These are phyloP conservation scores for Candida berthetii DNA, from an alignment of 805 yeast species.

Conservation along the genomic window DNA sequence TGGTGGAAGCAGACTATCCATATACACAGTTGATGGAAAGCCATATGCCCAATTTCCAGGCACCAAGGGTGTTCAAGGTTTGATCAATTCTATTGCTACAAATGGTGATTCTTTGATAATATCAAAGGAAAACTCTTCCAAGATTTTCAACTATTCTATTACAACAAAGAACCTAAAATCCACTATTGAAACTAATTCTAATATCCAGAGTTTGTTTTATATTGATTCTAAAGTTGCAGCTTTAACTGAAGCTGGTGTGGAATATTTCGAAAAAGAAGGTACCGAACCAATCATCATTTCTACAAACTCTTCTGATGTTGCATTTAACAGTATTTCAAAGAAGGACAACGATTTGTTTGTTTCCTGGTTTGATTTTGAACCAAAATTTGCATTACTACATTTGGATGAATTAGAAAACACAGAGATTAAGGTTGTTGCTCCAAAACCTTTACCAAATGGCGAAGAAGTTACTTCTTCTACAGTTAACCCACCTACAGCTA, in stretches of 20 bases:
- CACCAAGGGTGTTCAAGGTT: background rate
- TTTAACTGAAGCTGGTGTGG: constrained; percentile 25
- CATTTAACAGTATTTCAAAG: constrained; percentile 19
- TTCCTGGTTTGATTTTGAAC: constrained; percentile 34
- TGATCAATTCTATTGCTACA: constrained; percentile 1
- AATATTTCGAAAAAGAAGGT: constrained; percentile 20
- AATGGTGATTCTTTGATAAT: background rate
- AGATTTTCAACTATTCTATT: background rate
- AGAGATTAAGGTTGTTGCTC: constrained; percentile 16
- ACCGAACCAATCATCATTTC: background rate
- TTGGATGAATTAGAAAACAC: constrained; percentile 11
- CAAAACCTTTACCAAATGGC: constrained; percentile 5
- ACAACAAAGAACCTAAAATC: background rate
- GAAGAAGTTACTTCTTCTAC: background rate
- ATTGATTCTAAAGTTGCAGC: constrained; percentile 12
- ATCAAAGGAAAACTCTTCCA: background rate
- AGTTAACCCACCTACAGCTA: background rate
- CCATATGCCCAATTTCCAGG: background rate
- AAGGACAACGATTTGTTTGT: constrained; percentile 16
- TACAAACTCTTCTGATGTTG: constrained; percentile 18
- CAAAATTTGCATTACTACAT: constrained; percentile 25
- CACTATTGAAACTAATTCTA: background rate
- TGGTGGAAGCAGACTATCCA: background rate
- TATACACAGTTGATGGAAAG: background rate
- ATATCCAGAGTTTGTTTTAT: background rate